Evolutionary conservation across 2,329 filamentous ascomycete species (phyloP).

Genomic region (Acrocalymma vagum): DNA sequence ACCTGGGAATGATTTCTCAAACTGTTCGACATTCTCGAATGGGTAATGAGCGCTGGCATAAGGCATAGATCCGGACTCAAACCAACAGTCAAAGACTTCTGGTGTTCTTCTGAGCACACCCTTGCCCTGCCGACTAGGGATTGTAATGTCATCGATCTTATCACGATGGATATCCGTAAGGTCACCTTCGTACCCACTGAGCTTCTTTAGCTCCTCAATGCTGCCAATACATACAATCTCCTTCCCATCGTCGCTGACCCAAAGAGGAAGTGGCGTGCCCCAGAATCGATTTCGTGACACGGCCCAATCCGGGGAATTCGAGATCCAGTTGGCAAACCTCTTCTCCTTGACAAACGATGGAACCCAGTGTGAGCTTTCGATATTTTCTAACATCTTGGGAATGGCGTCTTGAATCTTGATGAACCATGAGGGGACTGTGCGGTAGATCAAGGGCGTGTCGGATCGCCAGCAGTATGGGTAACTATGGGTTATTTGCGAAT

Average conservation of each 20-base stretch:
- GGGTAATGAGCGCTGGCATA: constrained; percentile 92
- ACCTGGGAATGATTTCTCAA: constrained; percentile 83
- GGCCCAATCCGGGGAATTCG: constrained; percentile 93
- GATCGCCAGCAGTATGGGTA: constrained; percentile 95
- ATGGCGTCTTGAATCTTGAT: constrained; percentile 86
- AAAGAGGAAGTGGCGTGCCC: constrained; percentile 91
- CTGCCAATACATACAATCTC: constrained; percentile 89
- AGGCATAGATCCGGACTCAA: constrained; percentile 95
- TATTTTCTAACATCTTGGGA: constrained; percentile 88
- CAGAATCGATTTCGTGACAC: constrained; percentile 93
- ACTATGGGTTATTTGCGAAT: constrained; percentile 88
- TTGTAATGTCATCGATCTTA: constrained; percentile 93
- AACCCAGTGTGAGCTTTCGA: constrained; percentile 91
- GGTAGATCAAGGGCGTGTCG: constrained; percentile 93
- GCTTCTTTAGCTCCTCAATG: constrained; percentile 80
- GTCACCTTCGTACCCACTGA: constrained; percentile 87
- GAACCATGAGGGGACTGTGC: constrained; percentile 94
- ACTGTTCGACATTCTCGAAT: constrained; percentile 85
- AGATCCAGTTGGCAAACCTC: constrained; percentile 90
- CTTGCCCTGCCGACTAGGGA: constrained; percentile 88
- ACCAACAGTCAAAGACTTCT: constrained; percentile 97
- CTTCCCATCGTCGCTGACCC: constrained; percentile 88
- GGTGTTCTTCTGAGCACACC: constrained; percentile 81
- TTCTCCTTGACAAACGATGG: constrained; percentile 90
- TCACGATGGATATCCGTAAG: constrained; percentile 89